Percentiles rank a stretch among this genome's conserved stretches.
Evolutionary conservation across 352 stramenopile genomes (phyloP).

Genomic region (Phytophthora colocasiae): DNA sequence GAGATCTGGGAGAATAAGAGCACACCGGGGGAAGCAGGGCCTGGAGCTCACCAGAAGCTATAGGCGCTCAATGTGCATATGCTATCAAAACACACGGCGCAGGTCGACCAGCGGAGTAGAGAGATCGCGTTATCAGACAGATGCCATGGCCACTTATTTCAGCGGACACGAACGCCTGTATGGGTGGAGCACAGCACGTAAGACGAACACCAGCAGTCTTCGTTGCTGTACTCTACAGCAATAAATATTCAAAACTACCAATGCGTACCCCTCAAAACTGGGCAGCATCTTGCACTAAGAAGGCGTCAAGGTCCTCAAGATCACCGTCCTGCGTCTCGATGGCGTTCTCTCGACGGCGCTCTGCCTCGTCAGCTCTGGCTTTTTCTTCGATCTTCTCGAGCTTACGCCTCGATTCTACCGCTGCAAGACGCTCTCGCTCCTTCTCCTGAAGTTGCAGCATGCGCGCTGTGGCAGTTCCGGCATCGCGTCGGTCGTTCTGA

Average conservation of each 20-base stretch:
- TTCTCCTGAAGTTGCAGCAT: conserved; percentile 74
- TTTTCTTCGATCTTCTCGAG: conserved; percentile 39
- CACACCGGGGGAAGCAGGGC: too few species aligned
- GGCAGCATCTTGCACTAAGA: conserved; percentile 60
- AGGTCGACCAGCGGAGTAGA: conserved; percentile 27
- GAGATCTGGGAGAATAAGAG: conserved; percentile 16
- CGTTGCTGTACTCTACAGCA: conserved; percentile 2
- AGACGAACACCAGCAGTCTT: not conserved
- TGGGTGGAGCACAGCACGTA: conserved; percentile 2
- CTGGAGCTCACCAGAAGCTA: not conserved
- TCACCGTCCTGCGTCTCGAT: conserved; percentile 55
- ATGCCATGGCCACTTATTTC: conserved; percentile 2
- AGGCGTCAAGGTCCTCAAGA: conserved; percentile 66
- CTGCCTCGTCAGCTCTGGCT: conserved; percentile 39
- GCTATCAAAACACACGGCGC: not conserved
- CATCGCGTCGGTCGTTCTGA: conserved; percentile 38
- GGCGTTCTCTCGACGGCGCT: conserved; percentile 43
- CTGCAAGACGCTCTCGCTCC: conserved; percentile 44
- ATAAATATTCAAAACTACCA: conserved; percentile 19
- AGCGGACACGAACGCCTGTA: too few species aligned
- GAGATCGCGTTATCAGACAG: conserved; percentile 14
- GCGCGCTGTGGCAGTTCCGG: conserved; percentile 49
- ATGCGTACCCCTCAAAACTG: conserved; percentile 45
- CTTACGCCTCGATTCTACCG: conserved; percentile 25
- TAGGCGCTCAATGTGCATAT: not conserved